Evolutionary conservation across 2,329 filamentous ascomycete species (phyloP), one percentile per base, ranked within the genome.

Genomic region (Trichoderma atroviride): DNA sequence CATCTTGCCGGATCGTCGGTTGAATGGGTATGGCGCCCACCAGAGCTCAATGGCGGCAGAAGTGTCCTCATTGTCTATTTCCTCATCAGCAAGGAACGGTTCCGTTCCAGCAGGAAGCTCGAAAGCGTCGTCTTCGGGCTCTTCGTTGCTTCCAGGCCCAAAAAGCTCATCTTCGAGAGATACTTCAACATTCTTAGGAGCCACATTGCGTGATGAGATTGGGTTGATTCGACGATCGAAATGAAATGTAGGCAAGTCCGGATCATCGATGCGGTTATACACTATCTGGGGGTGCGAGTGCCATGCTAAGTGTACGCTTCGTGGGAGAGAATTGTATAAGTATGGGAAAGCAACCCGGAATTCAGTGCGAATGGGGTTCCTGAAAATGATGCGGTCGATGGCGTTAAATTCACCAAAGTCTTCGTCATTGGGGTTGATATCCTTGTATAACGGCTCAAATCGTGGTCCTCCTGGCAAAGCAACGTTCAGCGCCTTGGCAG

Each of bases 361-460:
- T 81, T 99, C 96, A 10, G 95, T 99, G 74, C 95, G 90, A 73
- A 98, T 96, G 0, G 95, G 94, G 58, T 92, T 91, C 73, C 96
- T 92, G 86, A 99, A 99, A 74, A 99, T 99, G 81, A 99, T 99
- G 74, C 96, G 93, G 77, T 99, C 96, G 75, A 99, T 99, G 40
- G 96, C 96, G 77, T 99, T 99, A 86, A 99, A 99, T 81, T 99
- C 96, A 81, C 96, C 96, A 81, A 99, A 99, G 78, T 99, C 96
- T 80, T 99, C 96, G 74, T 98, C 95, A 75, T 99, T 99, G 2
- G 96, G 96, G 79, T 99, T 94, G 71, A 99, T 94, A 75, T 99
- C 96, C 82, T 99, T 99, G 85, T 97, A 99, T 24, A 99, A 80
- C 29, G 96, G 96, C 81, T 99, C 96, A 73, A 99, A 99, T 35